These are phyloP conservation scores for Xylaria intraflava DNA, from an alignment of 495 filamentous ascomycete species.

Conservation along the genomic window DNA sequence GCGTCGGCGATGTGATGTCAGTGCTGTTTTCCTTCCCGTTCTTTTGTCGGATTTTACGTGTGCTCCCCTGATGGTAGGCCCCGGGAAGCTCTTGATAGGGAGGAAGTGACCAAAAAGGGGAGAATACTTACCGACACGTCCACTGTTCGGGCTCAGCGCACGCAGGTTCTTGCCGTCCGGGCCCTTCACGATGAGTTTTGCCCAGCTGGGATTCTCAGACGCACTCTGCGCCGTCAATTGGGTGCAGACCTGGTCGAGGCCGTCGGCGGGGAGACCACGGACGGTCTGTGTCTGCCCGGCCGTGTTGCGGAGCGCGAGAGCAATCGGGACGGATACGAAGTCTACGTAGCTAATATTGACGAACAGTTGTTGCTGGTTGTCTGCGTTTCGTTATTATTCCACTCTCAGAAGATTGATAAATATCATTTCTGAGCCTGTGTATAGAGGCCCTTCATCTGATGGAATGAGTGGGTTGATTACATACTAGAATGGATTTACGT, in stretches of 20 bases:
- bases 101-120: no score
- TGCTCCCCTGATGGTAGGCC: not conserved
- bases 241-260: constrained; percentile 50
- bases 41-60: no score
- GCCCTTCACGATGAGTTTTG: constrained; percentile 49
- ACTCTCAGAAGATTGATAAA: not conserved
- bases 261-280: constrained; percentile 49
- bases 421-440: not conserved
- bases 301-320: constrained; percentile 51
- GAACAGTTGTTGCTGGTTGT: constrained; percentile 59
- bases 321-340: constrained; percentile 61
- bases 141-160: constrained; percentile 61
- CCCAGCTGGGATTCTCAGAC: constrained; percentile 56
- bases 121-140: constrained; percentile 30
- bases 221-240: constrained; percentile 47
- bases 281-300: constrained; percentile 50
- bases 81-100: not conserved
- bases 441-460: not conserved
- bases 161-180: constrained; percentile 49
- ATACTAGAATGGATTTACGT: not conserved
- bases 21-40: not conserved
- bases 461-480: not conserved
- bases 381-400: not conserved
- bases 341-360: constrained; percentile 73
- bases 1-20: not conserved